phyloP scores from a whole-genome alignment of 2,329 filamentous ascomycete species.

The Cladosporium sphaerospermum region DNA sequence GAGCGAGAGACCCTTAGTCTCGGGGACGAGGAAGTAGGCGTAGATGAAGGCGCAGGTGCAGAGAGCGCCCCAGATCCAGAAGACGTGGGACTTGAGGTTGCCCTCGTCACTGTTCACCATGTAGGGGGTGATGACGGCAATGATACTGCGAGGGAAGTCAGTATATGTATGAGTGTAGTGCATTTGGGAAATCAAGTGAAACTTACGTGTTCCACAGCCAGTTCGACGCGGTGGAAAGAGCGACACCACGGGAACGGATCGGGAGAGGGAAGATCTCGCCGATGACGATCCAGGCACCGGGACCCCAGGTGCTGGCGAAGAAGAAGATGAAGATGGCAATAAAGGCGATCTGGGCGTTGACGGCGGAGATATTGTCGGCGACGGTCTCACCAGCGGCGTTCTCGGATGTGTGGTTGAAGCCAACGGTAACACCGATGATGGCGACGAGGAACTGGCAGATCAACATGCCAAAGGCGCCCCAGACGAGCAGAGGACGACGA shows the following conservation, averaged over 20 bases:
- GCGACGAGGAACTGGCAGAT: slow-evolving; percentile 82
- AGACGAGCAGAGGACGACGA: slow-evolving; percentile 72
- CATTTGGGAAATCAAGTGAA: slow-evolving; percentile 1
- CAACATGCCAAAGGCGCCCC: slow-evolving; percentile 75
- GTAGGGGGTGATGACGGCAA: slow-evolving; percentile 59
- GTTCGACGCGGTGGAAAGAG: slow-evolving; percentile 79
- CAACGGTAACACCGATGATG: slow-evolving; percentile 50
- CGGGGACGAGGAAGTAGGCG: slow-evolving; percentile 63
- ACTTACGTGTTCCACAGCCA: slow-evolving; percentile 62
- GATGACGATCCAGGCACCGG: slow-evolving; percentile 65
- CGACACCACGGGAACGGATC: slow-evolving; percentile 82
- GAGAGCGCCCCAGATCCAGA: slow-evolving; percentile 38
- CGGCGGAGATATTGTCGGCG: slow-evolving; percentile 34
- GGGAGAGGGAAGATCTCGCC: slow-evolving; percentile 87
- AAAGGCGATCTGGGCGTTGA: slow-evolving; percentile 70
- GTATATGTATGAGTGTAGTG: not conserved
- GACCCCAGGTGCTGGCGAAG: slow-evolving; percentile 86
- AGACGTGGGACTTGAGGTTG: slow-evolving; percentile 40
- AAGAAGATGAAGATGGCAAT: slow-evolving; percentile 91
- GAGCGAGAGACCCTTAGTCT: slow-evolving; percentile 56
- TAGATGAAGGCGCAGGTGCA: slow-evolving; percentile 50
- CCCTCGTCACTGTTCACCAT: slow-evolving; percentile 56
- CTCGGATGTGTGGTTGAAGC: slow-evolving; percentile 28
- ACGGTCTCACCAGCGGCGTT: slow-evolving; percentile 37
- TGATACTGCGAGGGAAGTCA: slow-evolving; percentile 29